Evolutionary conservation across 2,329 filamentous ascomycete genomes (phyloP), one percentile per base, ranked within the genome.

Genomic region (Aureobasidium sp.): DNA sequence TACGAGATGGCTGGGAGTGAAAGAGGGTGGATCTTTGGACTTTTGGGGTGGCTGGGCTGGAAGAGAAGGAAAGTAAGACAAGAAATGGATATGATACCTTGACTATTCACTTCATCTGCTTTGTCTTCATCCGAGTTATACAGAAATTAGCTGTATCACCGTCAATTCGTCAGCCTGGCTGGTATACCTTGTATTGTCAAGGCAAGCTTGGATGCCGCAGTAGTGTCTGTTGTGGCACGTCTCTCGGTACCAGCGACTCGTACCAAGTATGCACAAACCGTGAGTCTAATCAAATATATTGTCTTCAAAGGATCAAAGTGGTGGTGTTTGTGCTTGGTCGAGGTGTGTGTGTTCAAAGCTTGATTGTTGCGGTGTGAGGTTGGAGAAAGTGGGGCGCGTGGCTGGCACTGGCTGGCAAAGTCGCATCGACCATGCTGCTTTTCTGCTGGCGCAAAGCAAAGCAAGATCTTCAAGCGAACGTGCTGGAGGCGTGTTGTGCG

Each of bases 331-430:
- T 14, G 11, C n/a, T 12, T 2, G 41, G 41, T 44, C 9, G 15
- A 25, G 3, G 15, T 37, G 45, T 39, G 15, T 17, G 29, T 8
- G 15, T 3, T n/a, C n/a, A 20, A 59, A 59, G 55, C 42, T 37
- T 48, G 29, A 15, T 59, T 48, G 31, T 29, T 48, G 29, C 36
- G 53, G 53, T 44, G 51, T 57, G 53, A 57, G 53, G 39, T 34
- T 44, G 27, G 29, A 44, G 22, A 45, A 39, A 17, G 53, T 27
- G 39, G 53, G 39, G 39, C 41, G 39, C 27, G 39, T 57, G 53
- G 53, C 53, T 56, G 53, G 53, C 20, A 45, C 27, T 57, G 53
- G 53, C 53, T 56, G 53, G 53, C 20, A 45, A 45, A 34, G 27
- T 36, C 39, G 51, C 51, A 39, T 20, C 22, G 5, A 29, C 31